Evolutionary conservation across 768 basidiomycete genomes (phyloP).

Genomic region (Leucosporidium creatinivorum): DNA sequence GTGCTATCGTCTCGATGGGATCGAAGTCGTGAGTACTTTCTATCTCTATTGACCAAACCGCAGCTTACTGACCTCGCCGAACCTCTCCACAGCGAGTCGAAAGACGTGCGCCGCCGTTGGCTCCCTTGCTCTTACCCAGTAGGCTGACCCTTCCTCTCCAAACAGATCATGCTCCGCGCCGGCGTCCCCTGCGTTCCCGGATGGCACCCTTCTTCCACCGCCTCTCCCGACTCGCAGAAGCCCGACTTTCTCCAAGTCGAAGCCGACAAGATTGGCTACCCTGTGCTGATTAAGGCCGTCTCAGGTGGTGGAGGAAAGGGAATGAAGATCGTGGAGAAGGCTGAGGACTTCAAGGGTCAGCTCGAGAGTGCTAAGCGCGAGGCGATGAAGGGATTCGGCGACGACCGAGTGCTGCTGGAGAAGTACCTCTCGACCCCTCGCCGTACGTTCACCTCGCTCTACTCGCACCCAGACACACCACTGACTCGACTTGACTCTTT

Average conservation of each 20-base stretch:
- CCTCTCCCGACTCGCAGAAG: conserved; percentile 61
- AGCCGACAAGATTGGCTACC: conserved; percentile 72
- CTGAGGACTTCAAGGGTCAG: conserved; percentile 68
- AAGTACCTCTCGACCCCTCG: conserved; percentile 55
- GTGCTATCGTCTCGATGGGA: conserved; percentile 87
- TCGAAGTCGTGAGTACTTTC: conserved; percentile 66
- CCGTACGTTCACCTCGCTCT: background rate
- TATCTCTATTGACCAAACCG: background rate
- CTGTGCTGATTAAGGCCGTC: conserved; percentile 91
- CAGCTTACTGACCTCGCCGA: background rate
- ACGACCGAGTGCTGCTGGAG: conserved; percentile 78
- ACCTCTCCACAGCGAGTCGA: conserved; percentile 66
- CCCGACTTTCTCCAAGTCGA: conserved; percentile 60
- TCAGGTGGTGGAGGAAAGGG: conserved; percentile 94
- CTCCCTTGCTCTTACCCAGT: background rate
- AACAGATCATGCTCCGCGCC: conserved; percentile 52
- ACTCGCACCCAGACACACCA: no score
- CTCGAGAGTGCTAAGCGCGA: conserved; percentile 83
- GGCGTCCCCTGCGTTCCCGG: conserved; percentile 90
- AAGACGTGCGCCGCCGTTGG: conserved; percentile 48
- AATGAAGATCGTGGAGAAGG: conserved; percentile 70
- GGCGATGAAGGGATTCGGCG: conserved; percentile 77
- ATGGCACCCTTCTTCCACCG: conserved; percentile 53
- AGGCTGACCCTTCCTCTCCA: background rate
- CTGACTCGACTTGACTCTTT: no score